Percentiles rank a stretch among this genome's conserved stretches.
These are phyloP conservation scores for Rubia peregrina DNA, from an alignment of 305 asterid genomes.

Conservation along the genomic window DNA sequence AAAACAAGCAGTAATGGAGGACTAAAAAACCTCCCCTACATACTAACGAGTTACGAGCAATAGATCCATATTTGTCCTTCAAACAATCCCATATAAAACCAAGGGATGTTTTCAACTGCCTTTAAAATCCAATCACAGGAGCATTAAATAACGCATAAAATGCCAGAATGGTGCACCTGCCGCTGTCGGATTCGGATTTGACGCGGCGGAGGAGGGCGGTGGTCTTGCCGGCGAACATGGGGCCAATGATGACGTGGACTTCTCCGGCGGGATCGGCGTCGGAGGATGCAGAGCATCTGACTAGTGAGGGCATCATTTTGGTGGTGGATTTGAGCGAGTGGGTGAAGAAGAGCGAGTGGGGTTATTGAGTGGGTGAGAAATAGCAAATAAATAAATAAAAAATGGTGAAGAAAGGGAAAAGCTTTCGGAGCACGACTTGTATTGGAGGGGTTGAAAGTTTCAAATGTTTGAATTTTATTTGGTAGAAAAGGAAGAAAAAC, in stretches of 20 bases:
- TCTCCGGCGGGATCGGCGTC: slow-evolving; percentile 19
- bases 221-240: slow-evolving; percentile 90
- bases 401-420: not conserved
- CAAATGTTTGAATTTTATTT: not conserved
- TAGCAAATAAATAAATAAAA: not conserved
- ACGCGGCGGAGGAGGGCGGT: slow-evolving; percentile 87
- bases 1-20: no score
- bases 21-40: no score
- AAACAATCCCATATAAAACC: not conserved
- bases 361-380: not conserved
- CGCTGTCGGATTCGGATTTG: slow-evolving; percentile 43
- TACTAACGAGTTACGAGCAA: no score
- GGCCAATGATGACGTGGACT: slow-evolving; percentile 79
- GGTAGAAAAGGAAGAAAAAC: no score
- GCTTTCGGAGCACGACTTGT: not conserved
- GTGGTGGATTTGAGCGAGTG: not conserved
- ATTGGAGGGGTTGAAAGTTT: not conserved
- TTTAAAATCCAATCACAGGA: not conserved
- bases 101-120: not conserved
- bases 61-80: no score
- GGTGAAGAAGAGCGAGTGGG: not conserved
- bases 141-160: not conserved
- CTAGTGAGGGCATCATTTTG: slow-evolving; percentile 1
- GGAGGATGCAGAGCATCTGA: not conserved
- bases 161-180: slow-evolving; percentile 37